Conservation (phyloP, 1,139 yeast species). For the Yamadazyma songkhlaensis region DNA sequence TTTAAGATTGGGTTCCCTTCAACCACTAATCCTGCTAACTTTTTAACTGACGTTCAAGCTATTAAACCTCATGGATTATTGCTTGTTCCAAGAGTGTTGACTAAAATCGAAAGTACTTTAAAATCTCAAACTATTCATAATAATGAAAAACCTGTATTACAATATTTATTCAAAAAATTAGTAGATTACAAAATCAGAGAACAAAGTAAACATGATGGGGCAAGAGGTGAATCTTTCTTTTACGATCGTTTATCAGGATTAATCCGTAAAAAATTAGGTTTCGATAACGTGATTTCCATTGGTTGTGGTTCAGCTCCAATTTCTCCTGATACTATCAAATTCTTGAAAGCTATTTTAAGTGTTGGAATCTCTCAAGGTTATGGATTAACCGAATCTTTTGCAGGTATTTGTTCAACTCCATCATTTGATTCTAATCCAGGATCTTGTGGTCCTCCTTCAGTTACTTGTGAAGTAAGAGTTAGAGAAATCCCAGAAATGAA, state of each 20-base stretch:
- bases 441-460: conserved; percentile 59
- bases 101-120: conserved; percentile 55
- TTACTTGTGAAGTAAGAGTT: conserved; percentile 56
- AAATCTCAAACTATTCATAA: conserved; percentile 42
- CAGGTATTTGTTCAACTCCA: conserved; percentile 51
- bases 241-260: conserved; percentile 52
- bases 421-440: conserved; percentile 51
- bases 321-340: conserved; percentile 54
- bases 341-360: conserved; percentile 60
- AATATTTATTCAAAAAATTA: conserved; percentile 24
- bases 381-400: conserved; percentile 75
- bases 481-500: conserved; percentile 69
- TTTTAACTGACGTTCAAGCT: conserved; percentile 55
- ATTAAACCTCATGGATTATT: conserved; percentile 53
- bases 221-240: conserved; percentile 27
- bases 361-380: conserved; percentile 68
- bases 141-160: conserved; percentile 31
- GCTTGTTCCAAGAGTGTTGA: conserved; percentile 66
- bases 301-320: conserved; percentile 73
- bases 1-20: conserved; percentile 44
- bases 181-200: conserved; percentile 29
- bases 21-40: conserved; percentile 39
- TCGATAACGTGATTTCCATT: conserved; percentile 43
- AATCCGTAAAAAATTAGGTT: conserved; percentile 56
- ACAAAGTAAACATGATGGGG: conserved; percentile 28